phyloP scores from a whole-genome alignment of 2,329 filamentous ascomycete genomes.

The Pyrenophora seminiperda region DNA sequence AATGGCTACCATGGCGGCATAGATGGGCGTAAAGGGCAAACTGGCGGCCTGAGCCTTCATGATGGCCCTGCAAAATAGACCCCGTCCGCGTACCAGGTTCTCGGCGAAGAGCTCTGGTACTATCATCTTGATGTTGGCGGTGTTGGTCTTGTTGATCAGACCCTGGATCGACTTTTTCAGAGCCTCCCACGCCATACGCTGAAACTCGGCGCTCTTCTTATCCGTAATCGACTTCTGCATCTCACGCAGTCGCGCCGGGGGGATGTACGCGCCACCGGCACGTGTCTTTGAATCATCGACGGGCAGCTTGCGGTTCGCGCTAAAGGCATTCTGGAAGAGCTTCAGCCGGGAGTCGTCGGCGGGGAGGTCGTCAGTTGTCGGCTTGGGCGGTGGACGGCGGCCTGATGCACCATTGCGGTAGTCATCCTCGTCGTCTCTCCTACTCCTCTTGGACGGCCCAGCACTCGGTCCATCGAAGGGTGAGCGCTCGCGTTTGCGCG shows the following conservation, averaged over 20 bases:
- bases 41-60: conserved; percentile 98
- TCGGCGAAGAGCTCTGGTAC: conserved; percentile 95
- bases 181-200: conserved; percentile 98
- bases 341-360: conserved; percentile 45
- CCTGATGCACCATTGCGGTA: conserved; percentile 70
- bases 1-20: conserved; percentile 92
- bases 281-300: conserved; percentile 88
- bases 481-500: conserved; percentile 62
- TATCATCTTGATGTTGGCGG: conserved; percentile 96
- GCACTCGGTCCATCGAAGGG: conserved; percentile 41
- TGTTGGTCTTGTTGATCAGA: conserved; percentile 98
- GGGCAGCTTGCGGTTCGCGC: conserved; percentile 75
- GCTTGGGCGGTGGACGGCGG: conserved; percentile 54
- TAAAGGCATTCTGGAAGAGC: conserved; percentile 46
- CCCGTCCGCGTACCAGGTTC: conserved; percentile 88
- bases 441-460: conserved; percentile 47
- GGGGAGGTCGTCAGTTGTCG: conserved; percentile 23
- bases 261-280: conserved; percentile 95
- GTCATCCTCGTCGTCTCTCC: conserved; percentile 44
- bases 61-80: conserved; percentile 91
- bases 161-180: conserved; percentile 99
- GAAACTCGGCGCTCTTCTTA: conserved; percentile 94
- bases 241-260: conserved; percentile 84
- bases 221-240: conserved; percentile 97
- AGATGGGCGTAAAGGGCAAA: conserved; percentile 94